phyloP scores from a whole-genome alignment of 2,329 filamentous ascomycete genomes.

The Bipolaris victoriae region DNA sequence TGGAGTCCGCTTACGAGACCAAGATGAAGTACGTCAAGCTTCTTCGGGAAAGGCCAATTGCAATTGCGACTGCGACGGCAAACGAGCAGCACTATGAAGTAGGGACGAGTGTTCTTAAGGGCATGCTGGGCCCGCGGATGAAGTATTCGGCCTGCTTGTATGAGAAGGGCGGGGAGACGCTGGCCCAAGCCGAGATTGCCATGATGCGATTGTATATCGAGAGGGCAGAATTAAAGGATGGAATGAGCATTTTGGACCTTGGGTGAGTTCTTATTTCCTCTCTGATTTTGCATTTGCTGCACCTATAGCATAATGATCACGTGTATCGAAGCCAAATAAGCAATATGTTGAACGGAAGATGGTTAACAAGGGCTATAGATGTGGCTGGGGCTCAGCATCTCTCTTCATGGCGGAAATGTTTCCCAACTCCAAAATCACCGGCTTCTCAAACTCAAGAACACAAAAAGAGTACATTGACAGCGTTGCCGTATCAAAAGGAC shows the following conservation, averaged over 20 bases:
- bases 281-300: conserved; percentile 13
- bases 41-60: conserved; percentile 67
- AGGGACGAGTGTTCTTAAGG: conserved; percentile 66
- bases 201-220: conserved; percentile 70
- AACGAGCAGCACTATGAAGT: conserved; percentile 78
- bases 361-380: conserved; percentile 55
- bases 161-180: conserved; percentile 59
- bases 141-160: conserved; percentile 75
- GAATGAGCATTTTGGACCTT: conserved; percentile 67
- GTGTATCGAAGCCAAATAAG: not conserved
- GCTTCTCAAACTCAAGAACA: conserved; percentile 72
- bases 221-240: conserved; percentile 64
- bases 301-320: not conserved
- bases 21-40: conserved; percentile 69
- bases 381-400: conserved; percentile 71
- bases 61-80: conserved; percentile 69
- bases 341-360: not conserved
- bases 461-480: conserved; percentile 71
- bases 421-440: conserved; percentile 66
- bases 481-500: conserved; percentile 61
- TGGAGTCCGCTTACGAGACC: conserved; percentile 60
- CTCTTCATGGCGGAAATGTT: conserved; percentile 70
- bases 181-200: conserved; percentile 68
- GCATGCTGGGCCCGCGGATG: conserved; percentile 70
- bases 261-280: conserved; percentile 57